Evolutionary conservation across 2,329 filamentous ascomycete genomes (phyloP).

Genomic region (Apiospora koreana): DNA sequence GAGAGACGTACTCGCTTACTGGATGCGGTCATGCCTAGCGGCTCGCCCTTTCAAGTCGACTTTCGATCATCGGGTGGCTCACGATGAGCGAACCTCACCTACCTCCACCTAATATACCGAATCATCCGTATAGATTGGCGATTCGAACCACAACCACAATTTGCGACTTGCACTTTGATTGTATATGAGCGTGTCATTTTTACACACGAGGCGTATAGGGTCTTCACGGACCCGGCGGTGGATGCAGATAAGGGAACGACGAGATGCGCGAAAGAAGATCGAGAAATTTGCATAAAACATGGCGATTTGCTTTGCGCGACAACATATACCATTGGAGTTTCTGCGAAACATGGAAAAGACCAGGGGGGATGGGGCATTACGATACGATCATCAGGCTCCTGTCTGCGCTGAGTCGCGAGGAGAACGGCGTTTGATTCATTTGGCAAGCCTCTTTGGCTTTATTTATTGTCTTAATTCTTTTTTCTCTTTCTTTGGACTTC

Average conservation of each 20-base stretch:
- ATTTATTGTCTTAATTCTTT: slow-evolving; percentile 1
- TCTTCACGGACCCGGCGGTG: not conserved
- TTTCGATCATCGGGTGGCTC: slow-evolving; percentile 19
- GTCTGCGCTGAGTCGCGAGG: not conserved
- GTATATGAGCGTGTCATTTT: slow-evolving; percentile 7
- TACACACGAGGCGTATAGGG: not conserved
- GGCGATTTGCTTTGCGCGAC: slow-evolving; percentile 8
- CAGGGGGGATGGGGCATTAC: not conserved
- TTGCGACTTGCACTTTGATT: not conserved
- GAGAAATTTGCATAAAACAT: slow-evolving; percentile 5
- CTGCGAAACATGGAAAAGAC: slow-evolving; percentile 7
- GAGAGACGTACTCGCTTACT: slow-evolving; percentile 29
- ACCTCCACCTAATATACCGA: not conserved
- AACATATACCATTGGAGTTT: slow-evolving; percentile 9
- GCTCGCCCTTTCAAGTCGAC: slow-evolving; percentile 32
- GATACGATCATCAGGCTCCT: not conserved
- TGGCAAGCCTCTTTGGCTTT: not conserved
- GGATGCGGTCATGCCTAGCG: slow-evolving; percentile 25
- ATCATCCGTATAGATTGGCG: not conserved
- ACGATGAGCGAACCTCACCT: not conserved
- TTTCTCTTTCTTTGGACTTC: not conserved
- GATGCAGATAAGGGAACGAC: not conserved
- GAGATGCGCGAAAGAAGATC: not conserved
- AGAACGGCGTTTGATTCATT: slow-evolving; percentile 4
- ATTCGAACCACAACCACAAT: not conserved